phyloP scores from a whole-genome alignment of 495 filamentous ascomycete genomes.

The Hypomontagnella monticulosa region DNA sequence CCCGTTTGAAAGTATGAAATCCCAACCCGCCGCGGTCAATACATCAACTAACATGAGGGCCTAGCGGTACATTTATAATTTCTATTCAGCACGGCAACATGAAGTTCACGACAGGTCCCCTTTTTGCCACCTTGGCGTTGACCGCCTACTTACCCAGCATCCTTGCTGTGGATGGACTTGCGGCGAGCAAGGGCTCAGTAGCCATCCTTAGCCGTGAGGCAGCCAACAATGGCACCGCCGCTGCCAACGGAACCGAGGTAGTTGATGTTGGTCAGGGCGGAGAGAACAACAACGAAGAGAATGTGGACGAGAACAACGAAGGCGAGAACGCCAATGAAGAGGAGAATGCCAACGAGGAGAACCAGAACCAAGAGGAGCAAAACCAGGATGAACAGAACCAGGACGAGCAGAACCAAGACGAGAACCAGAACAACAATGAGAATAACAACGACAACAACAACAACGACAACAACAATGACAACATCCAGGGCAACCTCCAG shows the following conservation, averaged over 20 bases:
- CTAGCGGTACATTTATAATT: constrained; percentile 30
- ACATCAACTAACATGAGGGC: neutral
- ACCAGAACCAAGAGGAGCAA: constrained; percentile 4
- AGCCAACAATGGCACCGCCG: constrained; percentile 33
- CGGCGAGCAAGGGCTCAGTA: constrained; percentile 16
- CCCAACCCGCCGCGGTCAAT: neutral
- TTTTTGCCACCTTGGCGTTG: constrained; percentile 41
- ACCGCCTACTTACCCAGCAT: constrained; percentile 40
- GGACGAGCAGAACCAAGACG: constrained; percentile 14
- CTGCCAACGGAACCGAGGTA: constrained; percentile 32
- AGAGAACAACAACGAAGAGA: constrained; percentile 18
- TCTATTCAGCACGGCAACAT: constrained; percentile 21
- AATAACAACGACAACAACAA: constrained; percentile 12
- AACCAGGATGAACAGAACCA: constrained; percentile 17
- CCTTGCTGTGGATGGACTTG: constrained; percentile 18
- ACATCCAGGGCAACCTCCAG: constrained; percentile 36
- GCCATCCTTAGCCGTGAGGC: constrained; percentile 20
- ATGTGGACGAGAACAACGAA: constrained; percentile 22
- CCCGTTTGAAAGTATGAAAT: constrained; percentile 43
- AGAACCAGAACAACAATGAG: constrained; percentile 10
- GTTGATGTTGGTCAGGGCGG: constrained; percentile 18
- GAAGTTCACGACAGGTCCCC: constrained; percentile 36
- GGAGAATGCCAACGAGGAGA: constrained; percentile 20
- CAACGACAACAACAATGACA: constrained; percentile 27
- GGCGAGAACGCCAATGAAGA: constrained; percentile 17